These are phyloP conservation scores for Penicillium sp. DNA, from an alignment of 2,329 filamentous ascomycete genomes.

Conservation along the genomic window DNA sequence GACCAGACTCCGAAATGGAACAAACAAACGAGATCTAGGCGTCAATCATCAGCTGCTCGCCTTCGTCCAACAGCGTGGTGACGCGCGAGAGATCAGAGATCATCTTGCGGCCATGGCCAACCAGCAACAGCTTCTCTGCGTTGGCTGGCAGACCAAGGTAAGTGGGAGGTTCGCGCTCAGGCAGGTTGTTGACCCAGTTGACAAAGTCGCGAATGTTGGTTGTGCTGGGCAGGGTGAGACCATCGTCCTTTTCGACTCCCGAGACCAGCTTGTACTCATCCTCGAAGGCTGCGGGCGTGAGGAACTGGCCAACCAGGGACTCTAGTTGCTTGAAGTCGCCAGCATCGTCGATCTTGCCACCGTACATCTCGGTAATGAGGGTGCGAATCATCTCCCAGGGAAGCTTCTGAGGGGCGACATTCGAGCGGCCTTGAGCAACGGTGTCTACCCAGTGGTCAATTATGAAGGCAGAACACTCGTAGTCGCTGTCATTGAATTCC, in stretches of 20 bases:
- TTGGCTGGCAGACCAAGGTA: slow-evolving; percentile 92
- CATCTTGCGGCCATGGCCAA: slow-evolving; percentile 80
- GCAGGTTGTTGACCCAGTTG: slow-evolving; percentile 83
- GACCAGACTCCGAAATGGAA: slow-evolving; percentile 6
- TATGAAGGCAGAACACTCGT: slow-evolving; percentile 94
- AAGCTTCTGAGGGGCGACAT: slow-evolving; percentile 87
- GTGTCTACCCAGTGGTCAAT: slow-evolving; percentile 91
- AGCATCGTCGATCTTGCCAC: slow-evolving; percentile 93
- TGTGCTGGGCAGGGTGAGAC: slow-evolving; percentile 69
- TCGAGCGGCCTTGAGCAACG: slow-evolving; percentile 77
- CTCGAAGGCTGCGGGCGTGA: slow-evolving; percentile 87
- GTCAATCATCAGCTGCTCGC: slow-evolving; percentile 81
- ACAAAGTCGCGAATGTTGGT: slow-evolving; percentile 82
- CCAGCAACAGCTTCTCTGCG: slow-evolving; percentile 88
- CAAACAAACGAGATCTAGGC: slow-evolving; percentile 22
- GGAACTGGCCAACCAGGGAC: slow-evolving; percentile 66
- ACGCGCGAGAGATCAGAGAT: slow-evolving; percentile 79
- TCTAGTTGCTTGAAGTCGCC: slow-evolving; percentile 71
- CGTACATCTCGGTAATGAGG: slow-evolving; percentile 89
- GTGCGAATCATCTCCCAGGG: slow-evolving; percentile 95
- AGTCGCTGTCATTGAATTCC: slow-evolving; percentile 99
- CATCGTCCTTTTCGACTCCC: slow-evolving; percentile 53
- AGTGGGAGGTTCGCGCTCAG: slow-evolving; percentile 91
- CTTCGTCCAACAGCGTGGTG: slow-evolving; percentile 83
- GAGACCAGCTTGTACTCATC: slow-evolving; percentile 85